Conservation (phyloP, 129 eudicot species). For the Rutidosis leptorrhynchoides region DNA sequence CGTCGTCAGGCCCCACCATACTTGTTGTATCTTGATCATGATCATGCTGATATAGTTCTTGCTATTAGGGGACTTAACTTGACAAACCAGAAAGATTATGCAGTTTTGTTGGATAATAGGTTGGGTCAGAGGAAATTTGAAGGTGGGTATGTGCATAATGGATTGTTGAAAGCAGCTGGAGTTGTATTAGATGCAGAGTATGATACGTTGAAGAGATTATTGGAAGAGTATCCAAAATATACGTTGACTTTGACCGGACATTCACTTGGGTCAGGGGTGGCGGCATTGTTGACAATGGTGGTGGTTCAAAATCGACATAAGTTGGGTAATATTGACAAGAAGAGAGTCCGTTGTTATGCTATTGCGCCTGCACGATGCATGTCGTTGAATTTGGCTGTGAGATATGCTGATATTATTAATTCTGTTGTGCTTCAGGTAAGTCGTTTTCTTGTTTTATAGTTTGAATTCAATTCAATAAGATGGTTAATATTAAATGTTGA, state of each 20-base stretch:
- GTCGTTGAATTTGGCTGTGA: conserved; percentile 89
- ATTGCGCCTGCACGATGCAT: conserved; percentile 94
- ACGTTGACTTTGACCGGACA: conserved; percentile 83
- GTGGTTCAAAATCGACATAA: conserved; percentile 65
- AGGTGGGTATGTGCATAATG: conserved; percentile 97
- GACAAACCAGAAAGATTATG: conserved; percentile 81
- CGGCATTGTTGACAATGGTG: conserved; percentile 69
- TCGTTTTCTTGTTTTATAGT: conserved; percentile 6
- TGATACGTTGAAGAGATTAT: conserved; percentile 49
- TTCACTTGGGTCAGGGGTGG: conserved; percentile 96
- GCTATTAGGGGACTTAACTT: conserved; percentile 86
- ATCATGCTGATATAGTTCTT: conserved; percentile 74
- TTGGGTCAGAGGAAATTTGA: conserved; percentile 86
- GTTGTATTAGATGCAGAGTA: conserved; percentile 62
- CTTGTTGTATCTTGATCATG: conserved; percentile 76
- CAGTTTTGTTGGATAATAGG: conserved; percentile 73
- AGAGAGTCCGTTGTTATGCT: conserved; percentile 74
- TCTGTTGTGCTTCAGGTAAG: conserved; percentile 94
- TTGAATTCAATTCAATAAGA: conserved; percentile 2
- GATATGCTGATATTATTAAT: conserved; percentile 89
- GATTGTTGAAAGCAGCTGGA: conserved; percentile 81
- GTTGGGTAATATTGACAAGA: conserved; percentile 68
- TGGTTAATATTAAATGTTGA: not conserved
- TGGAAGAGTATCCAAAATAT: conserved; percentile 66
- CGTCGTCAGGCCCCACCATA: conserved; percentile 65